Evolutionary conservation across 352 stramenopile species (phyloP).

Genomic region (Aphanomyces euteiches): DNA sequence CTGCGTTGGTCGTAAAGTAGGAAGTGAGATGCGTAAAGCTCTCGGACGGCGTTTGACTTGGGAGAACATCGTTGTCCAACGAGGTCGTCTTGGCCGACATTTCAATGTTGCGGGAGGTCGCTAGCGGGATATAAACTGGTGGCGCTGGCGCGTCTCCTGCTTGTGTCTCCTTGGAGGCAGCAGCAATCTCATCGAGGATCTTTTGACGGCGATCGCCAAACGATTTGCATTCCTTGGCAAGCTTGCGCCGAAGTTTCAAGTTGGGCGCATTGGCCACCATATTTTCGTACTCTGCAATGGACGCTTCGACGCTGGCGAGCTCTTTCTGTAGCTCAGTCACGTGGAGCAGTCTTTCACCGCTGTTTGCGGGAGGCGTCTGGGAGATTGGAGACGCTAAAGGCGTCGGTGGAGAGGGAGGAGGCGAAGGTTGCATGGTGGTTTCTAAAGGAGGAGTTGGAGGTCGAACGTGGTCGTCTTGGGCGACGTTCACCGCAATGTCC

Average conservation of each 20-base stretch:
- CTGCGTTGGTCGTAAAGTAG: not conserved
- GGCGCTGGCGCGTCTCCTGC: not conserved
- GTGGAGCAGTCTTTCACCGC: not conserved
- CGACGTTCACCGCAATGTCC: no score
- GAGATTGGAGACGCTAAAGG: constrained; percentile 5
- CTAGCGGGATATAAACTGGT: not conserved
- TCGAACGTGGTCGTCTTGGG: no score
- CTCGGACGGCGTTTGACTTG: not conserved
- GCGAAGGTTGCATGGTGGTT: no score
- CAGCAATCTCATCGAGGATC: constrained; percentile 10
- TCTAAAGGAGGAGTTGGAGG: no score
- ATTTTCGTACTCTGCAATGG: not conserved
- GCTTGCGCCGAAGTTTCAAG: constrained; percentile 12
- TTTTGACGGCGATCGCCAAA: constrained; percentile 19
- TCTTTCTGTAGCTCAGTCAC: not conserved
- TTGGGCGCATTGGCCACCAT: constrained; percentile 6
- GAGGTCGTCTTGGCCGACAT: not conserved
- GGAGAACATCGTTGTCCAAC: not conserved
- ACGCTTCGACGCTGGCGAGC: constrained; percentile 5
- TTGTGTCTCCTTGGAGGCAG: not conserved
- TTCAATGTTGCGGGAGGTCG: not conserved
- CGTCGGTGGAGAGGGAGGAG: not conserved
- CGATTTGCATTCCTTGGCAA: constrained; percentile 14
- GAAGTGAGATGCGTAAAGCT: not conserved
- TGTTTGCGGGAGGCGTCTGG: not conserved